Evolutionary conservation across 1,139 yeast genomes (phyloP).

Genomic region (Kodamaea anthophila): DNA sequence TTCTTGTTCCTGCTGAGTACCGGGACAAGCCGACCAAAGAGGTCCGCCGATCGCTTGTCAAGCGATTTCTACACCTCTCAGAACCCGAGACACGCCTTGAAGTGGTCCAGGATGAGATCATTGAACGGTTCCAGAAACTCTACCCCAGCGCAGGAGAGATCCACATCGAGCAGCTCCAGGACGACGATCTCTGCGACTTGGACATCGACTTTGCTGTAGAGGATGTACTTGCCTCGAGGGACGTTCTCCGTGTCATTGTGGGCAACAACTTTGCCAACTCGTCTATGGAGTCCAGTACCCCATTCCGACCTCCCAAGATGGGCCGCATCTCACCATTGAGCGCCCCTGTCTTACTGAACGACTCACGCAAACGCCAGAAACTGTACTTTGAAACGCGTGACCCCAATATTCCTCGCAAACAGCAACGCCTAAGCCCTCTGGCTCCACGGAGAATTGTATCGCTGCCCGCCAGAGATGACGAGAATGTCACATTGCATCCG

Average conservation of each 20-base stretch:
- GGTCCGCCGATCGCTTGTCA: constrained; percentile 9
- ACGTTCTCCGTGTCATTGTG: constrained; percentile 50
- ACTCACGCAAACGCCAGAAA: constrained; percentile 15
- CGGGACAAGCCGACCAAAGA: constrained; percentile 14
- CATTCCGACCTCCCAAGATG: constrained; percentile 10
- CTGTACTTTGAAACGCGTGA: constrained; percentile 23
- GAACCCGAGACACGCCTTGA: constrained; percentile 37
- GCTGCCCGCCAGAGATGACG: constrained; percentile 11
- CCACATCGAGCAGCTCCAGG: constrained; percentile 54
- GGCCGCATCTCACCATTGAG: constrained; percentile 10
- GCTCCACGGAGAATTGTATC: constrained; percentile 3
- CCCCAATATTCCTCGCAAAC: constrained; percentile 22
- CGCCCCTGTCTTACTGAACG: constrained; percentile 10
- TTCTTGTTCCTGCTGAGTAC: constrained; percentile 27
- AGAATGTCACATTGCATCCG: constrained; percentile 29
- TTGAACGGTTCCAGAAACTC: constrained; percentile 46
- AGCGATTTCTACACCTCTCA: constrained; percentile 54
- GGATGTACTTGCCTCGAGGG: constrained; percentile 56
- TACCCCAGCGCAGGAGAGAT: constrained; percentile 57
- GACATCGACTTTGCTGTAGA: constrained; percentile 67
- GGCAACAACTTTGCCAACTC: constrained; percentile 16
- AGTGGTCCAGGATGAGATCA: constrained; percentile 46
- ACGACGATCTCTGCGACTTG: constrained; percentile 59
- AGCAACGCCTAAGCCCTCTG: constrained; percentile 2
- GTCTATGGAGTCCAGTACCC: constrained; percentile 5